Evolutionary conservation across 371 early-diverging fungal species (phyloP).

Genomic region (Funneliformis caledonium): DNA sequence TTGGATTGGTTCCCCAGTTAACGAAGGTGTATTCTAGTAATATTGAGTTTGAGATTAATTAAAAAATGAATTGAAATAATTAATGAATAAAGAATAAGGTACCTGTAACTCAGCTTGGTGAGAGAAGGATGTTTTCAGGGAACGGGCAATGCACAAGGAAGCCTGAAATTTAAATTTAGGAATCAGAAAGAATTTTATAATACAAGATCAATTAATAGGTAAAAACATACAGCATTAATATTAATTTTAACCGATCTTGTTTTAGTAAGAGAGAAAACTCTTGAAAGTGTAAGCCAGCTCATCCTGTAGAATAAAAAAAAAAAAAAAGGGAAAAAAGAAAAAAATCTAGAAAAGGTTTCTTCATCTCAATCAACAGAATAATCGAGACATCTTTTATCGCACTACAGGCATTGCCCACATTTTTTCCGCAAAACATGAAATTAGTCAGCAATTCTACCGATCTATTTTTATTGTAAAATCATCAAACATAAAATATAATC

Average conservation of each 20-base stretch:
- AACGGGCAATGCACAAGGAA: slow-evolving; percentile 2
- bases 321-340: too few relatives aligned
- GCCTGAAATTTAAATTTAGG: neutral
- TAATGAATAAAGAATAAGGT: neutral
- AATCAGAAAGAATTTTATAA: neutral
- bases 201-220: neutral
- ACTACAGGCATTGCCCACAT: too few relatives aligned
- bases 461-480: too few relatives aligned
- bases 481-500: too few relatives aligned
- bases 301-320: neutral
- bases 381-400: too few relatives aligned
- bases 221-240: neutral
- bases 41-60: neutral
- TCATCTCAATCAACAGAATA: too few relatives aligned
- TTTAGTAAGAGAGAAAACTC: neutral
- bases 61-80: neutral
- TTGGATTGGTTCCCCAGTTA: neutral
- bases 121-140: neutral
- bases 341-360: too few relatives aligned
- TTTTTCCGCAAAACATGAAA: too few relatives aligned
- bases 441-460: too few relatives aligned
- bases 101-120: neutral
- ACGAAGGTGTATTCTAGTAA: neutral
- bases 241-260: neutral
- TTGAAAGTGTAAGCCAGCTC: neutral